Percentiles rank a stretch among this genome's conserved stretches.
Evolutionary conservation across 108 stramenopile genomes (phyloP).

Genomic region (Hondaea fermentalgiana): DNA sequence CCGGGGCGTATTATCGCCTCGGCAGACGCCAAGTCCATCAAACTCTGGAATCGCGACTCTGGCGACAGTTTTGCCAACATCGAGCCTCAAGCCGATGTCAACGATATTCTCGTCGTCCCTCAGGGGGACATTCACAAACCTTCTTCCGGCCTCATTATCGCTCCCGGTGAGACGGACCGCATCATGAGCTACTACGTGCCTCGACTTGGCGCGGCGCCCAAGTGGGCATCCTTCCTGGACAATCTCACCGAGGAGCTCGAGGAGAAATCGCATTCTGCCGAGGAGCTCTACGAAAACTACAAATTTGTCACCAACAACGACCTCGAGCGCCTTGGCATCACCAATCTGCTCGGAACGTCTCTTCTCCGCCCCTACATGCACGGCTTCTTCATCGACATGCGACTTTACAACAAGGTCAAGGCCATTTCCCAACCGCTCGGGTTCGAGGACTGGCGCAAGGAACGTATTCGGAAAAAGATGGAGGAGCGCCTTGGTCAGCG

Average conservation of each 20-base stretch:
- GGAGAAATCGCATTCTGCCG: slow-evolving; percentile 62
- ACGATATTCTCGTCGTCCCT: slow-evolving; percentile 66
- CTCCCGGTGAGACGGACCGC: slow-evolving; percentile 82
- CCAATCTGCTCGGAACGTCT: slow-evolving; percentile 86
- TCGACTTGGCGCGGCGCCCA: slow-evolving; percentile 82
- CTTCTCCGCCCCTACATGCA: slow-evolving; percentile 94
- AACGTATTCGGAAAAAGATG: slow-evolving; percentile 69
- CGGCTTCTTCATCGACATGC: slow-evolving; percentile 94
- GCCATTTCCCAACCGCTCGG: slow-evolving; percentile 92
- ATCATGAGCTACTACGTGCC: slow-evolving; percentile 90
- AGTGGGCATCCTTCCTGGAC: slow-evolving; percentile 97
- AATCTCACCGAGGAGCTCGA: slow-evolving; percentile 96
- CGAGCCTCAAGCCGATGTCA: slow-evolving; percentile 80
- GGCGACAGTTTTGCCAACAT: slow-evolving; percentile 81
- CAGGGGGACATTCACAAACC: slow-evolving; percentile 44
- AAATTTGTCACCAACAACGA: slow-evolving; percentile 90
- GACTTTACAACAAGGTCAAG: slow-evolving; percentile 76
- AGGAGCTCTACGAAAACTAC: slow-evolving; percentile 87
- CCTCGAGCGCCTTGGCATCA: slow-evolving; percentile 80
- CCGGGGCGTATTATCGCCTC: slow-evolving; percentile 65
- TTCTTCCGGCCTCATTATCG: slow-evolving; percentile 77
- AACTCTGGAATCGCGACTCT: slow-evolving; percentile 80
- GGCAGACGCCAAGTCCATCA: slow-evolving; percentile 81
- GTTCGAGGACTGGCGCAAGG: slow-evolving; percentile 86
- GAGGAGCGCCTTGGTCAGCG: slow-evolving; percentile 10